phyloP scores from a whole-genome alignment of 768 basidiomycete genomes.

The Boletus reticulatus region DNA sequence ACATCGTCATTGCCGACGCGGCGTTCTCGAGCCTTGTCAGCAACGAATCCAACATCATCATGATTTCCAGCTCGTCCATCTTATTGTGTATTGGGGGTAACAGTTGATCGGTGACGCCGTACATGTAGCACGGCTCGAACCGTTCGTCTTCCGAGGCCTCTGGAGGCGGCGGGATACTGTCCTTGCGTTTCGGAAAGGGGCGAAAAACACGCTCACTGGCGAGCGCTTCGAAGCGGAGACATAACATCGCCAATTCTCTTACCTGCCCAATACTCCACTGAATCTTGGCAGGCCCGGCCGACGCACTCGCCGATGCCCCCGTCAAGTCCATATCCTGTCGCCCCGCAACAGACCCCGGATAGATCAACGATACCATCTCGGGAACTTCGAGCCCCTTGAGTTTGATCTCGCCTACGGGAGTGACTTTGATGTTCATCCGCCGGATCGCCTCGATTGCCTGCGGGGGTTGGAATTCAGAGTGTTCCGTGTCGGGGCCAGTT shows the following conservation, averaged over 20 bases:
- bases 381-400: conserved; percentile 94
- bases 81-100: conserved; percentile 69
- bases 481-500: conserved; percentile 55
- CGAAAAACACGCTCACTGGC: conserved; percentile 61
- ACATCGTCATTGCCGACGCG: conserved; percentile 33
- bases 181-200: conserved; percentile 35
- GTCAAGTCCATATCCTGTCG: conserved; percentile 58
- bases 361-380: conserved; percentile 82
- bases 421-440: conserved; percentile 64
- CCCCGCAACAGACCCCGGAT: conserved; percentile 69
- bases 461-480: conserved; percentile 53
- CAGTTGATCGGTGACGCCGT: conserved; percentile 60
- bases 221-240: conserved; percentile 78
- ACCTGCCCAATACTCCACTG: conserved; percentile 74
- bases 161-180: conserved; percentile 20
- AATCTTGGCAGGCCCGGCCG: conserved; percentile 36
- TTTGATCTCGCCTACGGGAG: conserved; percentile 84
- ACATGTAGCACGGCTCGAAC: conserved; percentile 38
- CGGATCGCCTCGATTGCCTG: conserved; percentile 74
- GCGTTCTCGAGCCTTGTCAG: conserved; percentile 77
- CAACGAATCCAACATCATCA: conserved; percentile 73
- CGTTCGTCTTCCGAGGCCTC: conserved; percentile 23
- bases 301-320: conserved; percentile 13
- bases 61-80: conserved; percentile 69
- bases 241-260: conserved; percentile 66